These are phyloP conservation scores for Arthrobotrys entomopaga DNA, from an alignment of 2,329 filamentous ascomycete species.

Conservation along the genomic window DNA sequence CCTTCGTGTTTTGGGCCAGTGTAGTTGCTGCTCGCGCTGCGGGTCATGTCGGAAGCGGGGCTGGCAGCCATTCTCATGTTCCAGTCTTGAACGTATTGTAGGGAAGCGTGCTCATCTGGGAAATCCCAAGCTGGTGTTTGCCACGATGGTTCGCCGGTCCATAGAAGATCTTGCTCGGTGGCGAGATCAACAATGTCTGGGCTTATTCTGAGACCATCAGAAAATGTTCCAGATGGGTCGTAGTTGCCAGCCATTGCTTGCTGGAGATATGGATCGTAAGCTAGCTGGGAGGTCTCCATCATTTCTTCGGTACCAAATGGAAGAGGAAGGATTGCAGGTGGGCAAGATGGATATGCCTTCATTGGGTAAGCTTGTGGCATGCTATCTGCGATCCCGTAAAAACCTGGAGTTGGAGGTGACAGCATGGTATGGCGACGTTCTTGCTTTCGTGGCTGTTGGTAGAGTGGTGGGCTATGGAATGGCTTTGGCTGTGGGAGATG, in stretches of 20 bases:
- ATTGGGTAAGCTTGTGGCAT: conserved; percentile 53
- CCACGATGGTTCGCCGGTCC: conserved; percentile 52
- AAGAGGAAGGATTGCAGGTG: conserved; percentile 52
- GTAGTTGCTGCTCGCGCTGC: conserved; percentile 54
- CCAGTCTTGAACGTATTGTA: conserved; percentile 53
- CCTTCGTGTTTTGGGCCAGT: conserved; percentile 46
- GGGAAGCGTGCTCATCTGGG: conserved; percentile 50
- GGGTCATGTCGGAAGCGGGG: conserved; percentile 53
- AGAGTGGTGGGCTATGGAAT: conserved; percentile 52
- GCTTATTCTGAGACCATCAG: conserved; percentile 53
- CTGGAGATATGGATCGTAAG: conserved; percentile 51
- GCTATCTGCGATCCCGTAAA: conserved; percentile 43
- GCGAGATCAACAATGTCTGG: conserved; percentile 53
- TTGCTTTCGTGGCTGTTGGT: conserved; percentile 50
- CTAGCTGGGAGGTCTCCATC: conserved; percentile 48
- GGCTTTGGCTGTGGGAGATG: conserved; percentile 53
- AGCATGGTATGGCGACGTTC: conserved; percentile 54
- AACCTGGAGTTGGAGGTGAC: conserved; percentile 49
- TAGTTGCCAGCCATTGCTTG: conserved; percentile 51
- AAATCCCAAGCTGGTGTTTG: conserved; percentile 49
- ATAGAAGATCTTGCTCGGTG: conserved; percentile 54
- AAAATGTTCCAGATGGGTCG: conserved; percentile 46
- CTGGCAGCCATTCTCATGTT: conserved; percentile 53
- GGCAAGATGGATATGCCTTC: conserved; percentile 53
- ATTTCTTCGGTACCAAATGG: conserved; percentile 47